Base-by-base conservation (phyloP, 2,329 filamentous ascomycete species). In the Alternaria gaisen region DNA sequence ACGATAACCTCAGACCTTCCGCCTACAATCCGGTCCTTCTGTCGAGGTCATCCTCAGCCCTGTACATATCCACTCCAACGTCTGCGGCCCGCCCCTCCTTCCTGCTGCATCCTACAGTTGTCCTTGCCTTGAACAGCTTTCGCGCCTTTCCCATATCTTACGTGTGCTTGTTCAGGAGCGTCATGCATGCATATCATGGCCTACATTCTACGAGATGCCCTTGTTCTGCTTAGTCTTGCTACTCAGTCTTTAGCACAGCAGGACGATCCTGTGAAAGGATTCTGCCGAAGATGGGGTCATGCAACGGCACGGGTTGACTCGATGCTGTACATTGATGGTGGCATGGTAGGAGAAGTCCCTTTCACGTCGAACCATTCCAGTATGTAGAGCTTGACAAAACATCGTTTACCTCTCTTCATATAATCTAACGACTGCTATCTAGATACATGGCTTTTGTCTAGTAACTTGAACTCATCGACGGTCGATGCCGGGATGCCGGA, bases 241-340 rank as follows among this genome's bases (percentile, higher is more conserved):
- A 64, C 67, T 18, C 58, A 30, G 34, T 43, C 47, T 24, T 73
- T 72, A 16, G 68, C 72, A 26, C 73, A 77, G 46, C 72, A 82
- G 58, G 82, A 88, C 68, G 82, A 88, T 67, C 85, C 85, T 4
- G 78, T 88, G 50, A 79, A 76, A 24, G 81, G 86, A 72, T 89
- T 81, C 56, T 82, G 80, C 64, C 73, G 80, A 42, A 69, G 79
- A 58, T 81, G 76, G 76, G 85, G 84, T 44, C 88, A 90, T 70
- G 86, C 88, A 71, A 86, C 86, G 8, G 82, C 87, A 7, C 80
- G 88, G 10, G 81, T 90, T 46, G 86, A 88, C 70, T 76, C 83
- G 42, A 84, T 82, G 63, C 77, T 90, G 20, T 90, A 87, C 71
- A 86, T 90, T 53, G 87, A 90, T 68, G 88, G 88, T 32, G 64